Conservation (phyloP, 306 rosid species). For the Begonia masoniana region DNA sequence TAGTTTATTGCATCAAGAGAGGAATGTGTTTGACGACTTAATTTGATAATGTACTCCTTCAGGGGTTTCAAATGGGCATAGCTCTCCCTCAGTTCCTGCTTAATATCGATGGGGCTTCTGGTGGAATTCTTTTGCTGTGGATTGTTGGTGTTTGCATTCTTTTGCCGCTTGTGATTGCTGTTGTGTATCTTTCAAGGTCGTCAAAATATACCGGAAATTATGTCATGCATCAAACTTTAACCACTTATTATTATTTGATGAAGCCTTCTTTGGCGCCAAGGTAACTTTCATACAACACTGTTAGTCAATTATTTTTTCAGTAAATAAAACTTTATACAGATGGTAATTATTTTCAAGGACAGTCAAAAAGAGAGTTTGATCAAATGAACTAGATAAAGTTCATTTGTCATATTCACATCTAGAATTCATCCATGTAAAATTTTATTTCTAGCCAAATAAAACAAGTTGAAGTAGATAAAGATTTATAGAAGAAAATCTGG, state of each 20-base stretch:
- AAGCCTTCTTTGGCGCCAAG: constrained; percentile 97
- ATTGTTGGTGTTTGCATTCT: constrained; percentile 94
- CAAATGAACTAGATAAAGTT: too few species aligned
- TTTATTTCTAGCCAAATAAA: too few species aligned
- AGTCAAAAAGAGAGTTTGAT: too few species aligned
- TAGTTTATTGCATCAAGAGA: too few species aligned
- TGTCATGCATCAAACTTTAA: constrained; percentile 95
- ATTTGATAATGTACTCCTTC: neutral
- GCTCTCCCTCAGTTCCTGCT: constrained; percentile 93
- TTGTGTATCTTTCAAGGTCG: constrained; percentile 87
- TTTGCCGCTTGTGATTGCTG: constrained; percentile 91
- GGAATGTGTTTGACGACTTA: too few species aligned
- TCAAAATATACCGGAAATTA: constrained; percentile 90
- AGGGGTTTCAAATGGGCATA: constrained; percentile 99
- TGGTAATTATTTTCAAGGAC: too few species aligned
- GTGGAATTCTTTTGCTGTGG: constrained; percentile 92
- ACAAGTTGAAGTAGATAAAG: too few species aligned
- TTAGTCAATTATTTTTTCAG: neutral
- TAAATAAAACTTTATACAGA: neutral
- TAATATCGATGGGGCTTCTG: constrained; percentile 77
- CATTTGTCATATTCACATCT: too few species aligned
- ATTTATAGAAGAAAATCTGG: too few species aligned
- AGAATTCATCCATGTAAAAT: too few species aligned
- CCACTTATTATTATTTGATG: constrained; percentile 77
- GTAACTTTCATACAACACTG: constrained; percentile 15